phyloP scores from a whole-genome alignment of 306 rosid species.

The Prosopis cineraria region DNA sequence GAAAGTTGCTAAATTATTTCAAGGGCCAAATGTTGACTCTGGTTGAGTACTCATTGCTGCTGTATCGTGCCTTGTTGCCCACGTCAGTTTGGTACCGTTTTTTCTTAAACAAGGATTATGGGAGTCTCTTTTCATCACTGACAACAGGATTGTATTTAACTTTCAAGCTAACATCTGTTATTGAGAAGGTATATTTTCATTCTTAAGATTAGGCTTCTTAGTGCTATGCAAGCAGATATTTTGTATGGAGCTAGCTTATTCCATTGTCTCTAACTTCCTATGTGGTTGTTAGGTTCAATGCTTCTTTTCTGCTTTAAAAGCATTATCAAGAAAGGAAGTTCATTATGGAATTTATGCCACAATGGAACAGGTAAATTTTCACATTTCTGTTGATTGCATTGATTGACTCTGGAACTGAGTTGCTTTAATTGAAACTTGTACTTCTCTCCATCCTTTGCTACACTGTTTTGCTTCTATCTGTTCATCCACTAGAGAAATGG shows the following conservation, averaged over 20 bases:
- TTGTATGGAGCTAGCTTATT: neutral
- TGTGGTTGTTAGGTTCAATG: constrained; percentile 57
- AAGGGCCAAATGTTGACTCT: constrained; percentile 89
- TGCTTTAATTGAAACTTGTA: neutral
- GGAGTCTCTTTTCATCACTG: constrained; percentile 91
- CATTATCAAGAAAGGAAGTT: constrained; percentile 76
- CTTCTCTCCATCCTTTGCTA: neutral
- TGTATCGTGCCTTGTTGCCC: constrained; percentile 86
- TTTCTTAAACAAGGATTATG: constrained; percentile 79
- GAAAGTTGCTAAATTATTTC: constrained; percentile 32
- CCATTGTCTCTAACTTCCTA: constrained; percentile 12
- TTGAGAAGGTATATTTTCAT: constrained; percentile 71
- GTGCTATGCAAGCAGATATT: constrained; percentile 24
- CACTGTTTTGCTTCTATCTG: constrained; percentile 12
- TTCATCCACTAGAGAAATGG: neutral
- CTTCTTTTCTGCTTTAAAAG: constrained; percentile 71
- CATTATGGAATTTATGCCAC: constrained; percentile 85
- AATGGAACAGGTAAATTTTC: constrained; percentile 65
- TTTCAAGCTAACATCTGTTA: constrained; percentile 82
- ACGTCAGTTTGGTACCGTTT: constrained; percentile 91
- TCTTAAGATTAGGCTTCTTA: neutral
- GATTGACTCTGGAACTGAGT: constrained; percentile 2
- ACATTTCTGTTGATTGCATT: constrained; percentile 13
- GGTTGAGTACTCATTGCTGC: constrained; percentile 68
- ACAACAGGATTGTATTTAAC: constrained; percentile 89